Evolutionary conservation across 176 grass and related monocot species (phyloP), one percentile per base, ranked within the genome.

Genomic region (Eremochloa ophiuroides): DNA sequence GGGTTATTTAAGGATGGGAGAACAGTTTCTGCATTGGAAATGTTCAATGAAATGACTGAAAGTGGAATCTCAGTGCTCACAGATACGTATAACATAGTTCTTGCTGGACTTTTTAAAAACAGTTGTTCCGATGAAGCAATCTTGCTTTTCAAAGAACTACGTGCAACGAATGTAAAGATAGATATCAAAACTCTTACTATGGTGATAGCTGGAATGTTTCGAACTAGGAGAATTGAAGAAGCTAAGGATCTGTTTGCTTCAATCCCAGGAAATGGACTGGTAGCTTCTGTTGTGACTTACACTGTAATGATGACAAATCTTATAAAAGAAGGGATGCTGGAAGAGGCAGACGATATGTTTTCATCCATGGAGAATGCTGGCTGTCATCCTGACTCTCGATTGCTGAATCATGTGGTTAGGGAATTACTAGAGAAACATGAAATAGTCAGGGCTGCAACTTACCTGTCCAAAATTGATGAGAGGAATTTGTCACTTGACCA

Each of bases 61-160:
- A 60, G 37, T 43, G 50, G 66, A 60, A 31, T 60, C 0, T 0
- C 23, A 4, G 15, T 59, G 14, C 7, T 5, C 22, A 37, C 11
- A 53, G 0, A 0, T 0, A 80, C 23, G 2, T 59, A 70, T 23
- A 25, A 0, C 44, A 11, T 10, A 27, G 46, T 69, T 8, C 31
- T 69, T 40, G 4, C 6, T 16, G 76, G 76, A 79, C 75, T 78
- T 46, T 78, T 39, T 48, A 65, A 8, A 65, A 78, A 65, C 25
- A 34, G 18, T 12, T 53, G 63, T 4, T 7, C 3, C 27, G 62
- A 68, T 28, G 44, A 80, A 68, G 77, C 60, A 26, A 39, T 79
- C 20, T 3, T 8, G 3, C 41, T 79, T 8, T 67, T 79, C 20
- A 4, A 53, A 7, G 25, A 79, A 11, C 22, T 79, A 67, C 20